These are phyloP conservation scores for Cutaneotrichosporon sp. DNA, from an alignment of 1,284 basidiomycete species.

Conservation along the genomic window DNA sequence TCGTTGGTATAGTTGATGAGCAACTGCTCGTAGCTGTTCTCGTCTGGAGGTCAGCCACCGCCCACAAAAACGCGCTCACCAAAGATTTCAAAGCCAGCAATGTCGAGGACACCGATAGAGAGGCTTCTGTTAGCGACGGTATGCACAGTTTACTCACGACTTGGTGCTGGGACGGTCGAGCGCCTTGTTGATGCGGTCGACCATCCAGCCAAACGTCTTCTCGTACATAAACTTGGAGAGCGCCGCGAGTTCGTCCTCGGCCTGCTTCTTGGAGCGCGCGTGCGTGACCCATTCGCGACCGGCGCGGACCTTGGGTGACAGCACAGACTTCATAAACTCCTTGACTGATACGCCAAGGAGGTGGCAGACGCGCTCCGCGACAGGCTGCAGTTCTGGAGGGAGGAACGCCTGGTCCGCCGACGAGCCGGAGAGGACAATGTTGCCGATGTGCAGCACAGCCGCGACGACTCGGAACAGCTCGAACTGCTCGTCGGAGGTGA, in stretches of 20 bases:
- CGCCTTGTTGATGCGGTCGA: constrained; percentile 91
- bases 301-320: constrained; percentile 84
- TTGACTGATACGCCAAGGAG: constrained; percentile 84
- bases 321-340: constrained; percentile 82
- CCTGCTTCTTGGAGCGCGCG: constrained; percentile 84
- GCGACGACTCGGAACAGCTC: constrained; percentile 93
- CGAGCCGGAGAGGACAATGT: constrained; percentile 76
- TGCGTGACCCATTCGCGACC: constrained; percentile 97
- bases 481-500: constrained; percentile 75
- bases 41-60: constrained; percentile 18
- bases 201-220: constrained; percentile 88
- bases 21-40: constrained; percentile 91
- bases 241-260: constrained; percentile 84
- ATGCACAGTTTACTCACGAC: constrained; percentile 48
- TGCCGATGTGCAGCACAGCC: constrained; percentile 91
- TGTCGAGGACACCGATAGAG: constrained; percentile 98
- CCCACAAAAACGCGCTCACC: constrained; percentile 26
- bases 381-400: constrained; percentile 53
- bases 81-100: constrained; percentile 95
- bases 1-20: constrained; percentile 99
- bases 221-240: constrained; percentile 97
- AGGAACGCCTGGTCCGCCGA: constrained; percentile 84
- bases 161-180: constrained; percentile 88
- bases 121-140: constrained; percentile 48
- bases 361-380: constrained; percentile 84